Percentiles rank a stretch among this genome's conserved stretches.
These are phyloP conservation scores for Tuber melanosporum DNA, from an alignment of 495 filamentous ascomycete genomes.

Conservation along the genomic window DNA sequence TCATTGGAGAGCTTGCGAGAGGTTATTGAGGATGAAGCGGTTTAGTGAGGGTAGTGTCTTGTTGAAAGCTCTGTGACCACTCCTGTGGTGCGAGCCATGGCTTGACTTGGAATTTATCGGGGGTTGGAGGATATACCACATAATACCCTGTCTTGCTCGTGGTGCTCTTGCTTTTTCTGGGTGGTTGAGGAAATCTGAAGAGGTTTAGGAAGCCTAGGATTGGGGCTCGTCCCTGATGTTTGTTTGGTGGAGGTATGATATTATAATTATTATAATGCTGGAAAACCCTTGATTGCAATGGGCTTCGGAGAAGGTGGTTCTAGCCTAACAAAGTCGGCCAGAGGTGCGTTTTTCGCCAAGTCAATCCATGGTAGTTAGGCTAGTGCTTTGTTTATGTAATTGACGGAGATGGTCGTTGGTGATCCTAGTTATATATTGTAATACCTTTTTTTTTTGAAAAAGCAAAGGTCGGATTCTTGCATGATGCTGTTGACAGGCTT, in stretches of 20 bases:
- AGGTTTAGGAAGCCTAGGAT: background rate
- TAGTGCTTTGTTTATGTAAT: background rate
- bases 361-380: background rate
- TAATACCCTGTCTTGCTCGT: background rate
- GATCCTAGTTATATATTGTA: background rate
- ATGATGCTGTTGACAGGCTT: background rate
- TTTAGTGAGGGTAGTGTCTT: slow-evolving; percentile 10
- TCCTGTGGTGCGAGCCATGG: background rate
- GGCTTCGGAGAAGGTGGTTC: background rate
- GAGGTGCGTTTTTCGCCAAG: background rate
- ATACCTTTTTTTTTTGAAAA: background rate
- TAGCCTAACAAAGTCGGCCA: too few relatives aligned
- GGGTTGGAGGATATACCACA: background rate
- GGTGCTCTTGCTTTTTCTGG: background rate
- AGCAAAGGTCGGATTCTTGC: background rate
- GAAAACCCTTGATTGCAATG: background rate
- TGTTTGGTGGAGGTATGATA: background rate
- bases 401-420: background rate
- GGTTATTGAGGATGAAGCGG: slow-evolving; percentile 26
- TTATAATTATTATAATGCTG: background rate
- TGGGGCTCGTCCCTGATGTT: background rate
- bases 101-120: background rate
- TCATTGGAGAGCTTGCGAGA: slow-evolving; percentile 26
- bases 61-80: background rate
- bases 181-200: background rate